Evolutionary conservation across 805 yeast genomes (phyloP), one percentile per base, ranked within the genome.

Genomic region (Komagataella mondaviorum): DNA sequence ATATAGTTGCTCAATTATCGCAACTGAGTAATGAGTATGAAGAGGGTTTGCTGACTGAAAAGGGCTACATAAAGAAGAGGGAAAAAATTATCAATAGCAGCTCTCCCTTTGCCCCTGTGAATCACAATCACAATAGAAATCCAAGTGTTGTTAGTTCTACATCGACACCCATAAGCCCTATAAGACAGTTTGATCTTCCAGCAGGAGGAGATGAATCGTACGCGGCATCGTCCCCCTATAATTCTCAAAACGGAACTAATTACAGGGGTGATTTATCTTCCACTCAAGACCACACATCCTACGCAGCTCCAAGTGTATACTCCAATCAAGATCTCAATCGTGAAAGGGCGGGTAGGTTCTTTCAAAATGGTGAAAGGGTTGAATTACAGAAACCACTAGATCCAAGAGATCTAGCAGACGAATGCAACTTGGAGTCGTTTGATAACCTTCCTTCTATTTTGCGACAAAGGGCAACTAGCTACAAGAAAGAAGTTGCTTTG

Each of bases 31-130:
- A 65, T 7, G 87, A 81, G 54, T 79, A 69, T 54, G 71, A 72
- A 56, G 89, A 85, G 43, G 91, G 88, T 1, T 82, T 81, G 53
- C 68, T 85, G 52, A 85, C 93, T 0, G 82, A 75, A 48, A 85
- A 84, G 60, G 91, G 93, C 1, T 85, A 81, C 60, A 68, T 71
- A 46, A 82, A 77, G 57, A 83, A 80, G 54, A 66, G 87, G 53
- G 73, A 68, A 46, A 67, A 62, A 54, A 59, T 77, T 18, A 60
- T 74, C 23, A 44, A 7, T 17, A n/a, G 46, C 2, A 14, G 10
- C 8, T 17, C 46, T 8, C 39, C 39, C 14, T 30, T 30, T 30
- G 39, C 14, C n/a, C 39, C 39, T 30, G 39, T 10, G 4, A 10
- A 30, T 10, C 39, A 30, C 39, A n/a, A n/a, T n/a, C 44, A 39